Evolutionary conservation across 768 basidiomycete genomes (phyloP), one percentile per base, ranked within the genome.

Genomic region (Paxillus involutus): DNA sequence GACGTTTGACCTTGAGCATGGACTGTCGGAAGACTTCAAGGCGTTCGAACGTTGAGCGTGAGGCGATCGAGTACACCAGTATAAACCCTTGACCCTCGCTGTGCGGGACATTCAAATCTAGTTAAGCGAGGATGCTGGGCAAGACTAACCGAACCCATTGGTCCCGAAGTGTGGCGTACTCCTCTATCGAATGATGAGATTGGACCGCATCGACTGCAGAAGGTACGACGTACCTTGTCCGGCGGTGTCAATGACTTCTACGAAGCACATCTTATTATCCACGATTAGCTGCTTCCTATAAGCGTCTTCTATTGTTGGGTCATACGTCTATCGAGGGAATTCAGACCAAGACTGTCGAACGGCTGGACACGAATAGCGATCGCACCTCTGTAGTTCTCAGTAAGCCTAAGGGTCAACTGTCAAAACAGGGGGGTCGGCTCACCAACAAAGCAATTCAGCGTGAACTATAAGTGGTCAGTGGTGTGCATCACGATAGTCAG

Each of bases 11-110:
- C 58, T 89, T 86, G 65, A 86, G 74, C 83, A 96, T 92, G 17
- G 91, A 89, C 70, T 94, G 88, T 52, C 91, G 85, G 74, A 94
- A 94, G 62, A 89, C 84, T 64, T 94, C 89, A 55, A 95, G 84
- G 5, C 92, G 87, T 63, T 94, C 88, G 59, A 94, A 98, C 17
- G 91, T 93, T 56, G 87, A 83, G 68, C 92, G 83, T n/a, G 93
- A 94, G 52, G 92, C 90, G 70, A 98, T 95, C 41, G 94, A 96
- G 74, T 97, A 98, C 54, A 97, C 94, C 44, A 98, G 83, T 61
- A 98, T 89, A 71, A 98, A 96, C n/a, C 94, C 94, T 76, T 96
- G 94, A 58, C 95, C 95, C 73, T 98, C 94, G 29, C 94, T 96
- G 66, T 29, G 21, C 21, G 47, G 45, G 43, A n/a, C 48, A 37